These are phyloP conservation scores for Reticulascus tulasneorum DNA, from an alignment of 2,329 filamentous ascomycete genomes.

Conservation along the genomic window DNA sequence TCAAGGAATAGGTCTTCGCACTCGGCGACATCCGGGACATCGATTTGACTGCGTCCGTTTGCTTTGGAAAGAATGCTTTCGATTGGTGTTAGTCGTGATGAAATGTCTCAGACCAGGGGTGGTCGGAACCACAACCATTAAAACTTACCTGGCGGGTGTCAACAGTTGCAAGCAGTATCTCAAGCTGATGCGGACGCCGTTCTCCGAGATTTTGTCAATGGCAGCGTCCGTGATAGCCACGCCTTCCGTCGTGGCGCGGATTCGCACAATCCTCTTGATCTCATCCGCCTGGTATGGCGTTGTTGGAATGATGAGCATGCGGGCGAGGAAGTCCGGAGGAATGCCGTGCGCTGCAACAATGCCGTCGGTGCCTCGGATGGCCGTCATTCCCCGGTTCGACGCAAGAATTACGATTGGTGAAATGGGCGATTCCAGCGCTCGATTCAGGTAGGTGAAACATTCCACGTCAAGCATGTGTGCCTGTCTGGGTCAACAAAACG, in stretches of 20 bases:
- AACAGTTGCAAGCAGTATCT: conserved; percentile 91
- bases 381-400: conserved; percentile 91
- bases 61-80: conserved; percentile 80
- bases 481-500: conserved; percentile 40
- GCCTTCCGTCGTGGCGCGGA: conserved; percentile 77
- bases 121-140: background rate
- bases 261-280: conserved; percentile 86
- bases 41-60: conserved; percentile 72
- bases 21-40: conserved; percentile 72
- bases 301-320: conserved; percentile 93
- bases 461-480: conserved; percentile 99
- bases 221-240: conserved; percentile 77
- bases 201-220: conserved; percentile 78
- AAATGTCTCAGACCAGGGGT: conserved; percentile 23
- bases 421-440: conserved; percentile 91
- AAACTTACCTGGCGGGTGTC: conserved; percentile 68
- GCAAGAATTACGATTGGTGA: conserved; percentile 96
- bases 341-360: conserved; percentile 88
- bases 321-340: conserved; percentile 86
- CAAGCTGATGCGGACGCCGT: conserved; percentile 85
- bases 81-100: conserved; percentile 26
- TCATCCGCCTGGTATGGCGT: conserved; percentile 83
- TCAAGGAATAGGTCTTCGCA: conserved; percentile 83
- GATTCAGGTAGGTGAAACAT: conserved; percentile 98
- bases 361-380: conserved; percentile 82